Base-by-base conservation (phyloP, 1,139 yeast genomes). In the Suhomyces chickasaworum region DNA sequence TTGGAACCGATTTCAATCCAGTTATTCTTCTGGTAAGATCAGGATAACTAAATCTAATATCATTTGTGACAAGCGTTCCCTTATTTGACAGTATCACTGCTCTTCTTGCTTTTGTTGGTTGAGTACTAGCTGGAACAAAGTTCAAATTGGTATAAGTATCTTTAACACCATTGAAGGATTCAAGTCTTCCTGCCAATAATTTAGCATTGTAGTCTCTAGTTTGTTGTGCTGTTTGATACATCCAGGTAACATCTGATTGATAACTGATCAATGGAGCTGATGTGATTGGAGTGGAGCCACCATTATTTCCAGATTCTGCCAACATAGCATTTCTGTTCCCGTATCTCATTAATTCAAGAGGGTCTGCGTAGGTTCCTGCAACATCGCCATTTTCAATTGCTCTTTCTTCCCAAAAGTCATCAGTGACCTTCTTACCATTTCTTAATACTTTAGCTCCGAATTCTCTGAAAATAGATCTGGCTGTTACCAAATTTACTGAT, bases 401-500 rank as follows among this genome's bases (percentile, higher is more conserved):
- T 54, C 76, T 78, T 41, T 80, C 81, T 53, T 87, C 96, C 77
- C 95, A 89, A 62, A 91, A 93, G 64, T 93, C 99, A 66, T 93
- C 99, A 27, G 72, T 75, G 29, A 89, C 86, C 53, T 87, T 82
- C 53, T 80, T 80, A 34, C 99, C 99, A 46, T 89, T 87, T 20
- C 81, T 78, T 40, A 93, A 74, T 46, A 91, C 81, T 52, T 81
- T 80, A 16, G 97, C 89, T 4, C 99, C 99, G 69, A 95, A 93
- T 64, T 91, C 99, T 53, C 91, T 79, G 66, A 80, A 95, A 3
- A 90, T 84, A 13, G 96, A 85, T 49, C 95, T 80, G 0, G 99
- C 98, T 2, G 97, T 84, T 2, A 93, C 96, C 44, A 93, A 74
- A 51, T 93, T 90, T 30, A 93, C 93, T 0, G 91, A 81, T 53